A percentile compares a stretch with the other conserved stretches of the same genome.
Conservation (phyloP, 352 stramenopile species). For the Globisporangium irregulare region DNA sequence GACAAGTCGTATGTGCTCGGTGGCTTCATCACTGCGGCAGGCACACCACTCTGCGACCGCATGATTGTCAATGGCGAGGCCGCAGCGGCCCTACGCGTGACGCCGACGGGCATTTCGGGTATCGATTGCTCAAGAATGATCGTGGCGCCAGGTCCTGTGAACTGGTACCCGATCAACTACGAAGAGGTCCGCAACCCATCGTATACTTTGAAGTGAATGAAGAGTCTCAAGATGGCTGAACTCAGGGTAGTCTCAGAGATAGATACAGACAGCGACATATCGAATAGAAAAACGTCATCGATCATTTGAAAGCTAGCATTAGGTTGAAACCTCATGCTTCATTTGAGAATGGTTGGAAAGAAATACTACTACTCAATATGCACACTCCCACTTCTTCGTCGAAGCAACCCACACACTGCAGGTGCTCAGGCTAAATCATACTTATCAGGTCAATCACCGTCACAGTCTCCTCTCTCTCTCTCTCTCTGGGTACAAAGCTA, state of each 20-base stretch:
- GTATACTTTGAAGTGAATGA: slow-evolving; percentile 2
- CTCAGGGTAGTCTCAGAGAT: too few species aligned
- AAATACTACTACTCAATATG: too few species aligned
- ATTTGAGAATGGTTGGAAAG: too few species aligned
- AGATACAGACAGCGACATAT: too few species aligned
- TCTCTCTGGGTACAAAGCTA: background rate
- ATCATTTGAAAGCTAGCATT: too few species aligned
- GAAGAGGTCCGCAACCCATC: slow-evolving; percentile 7
- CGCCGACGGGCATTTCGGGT: background rate
- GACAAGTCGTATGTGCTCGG: background rate
- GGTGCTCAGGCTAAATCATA: background rate
- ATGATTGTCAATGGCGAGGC: background rate
- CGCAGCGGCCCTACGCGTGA: background rate
- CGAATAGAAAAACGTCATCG: too few species aligned
- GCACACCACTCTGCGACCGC: slow-evolving; percentile 9
- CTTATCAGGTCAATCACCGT: background rate
- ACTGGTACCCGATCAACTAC: slow-evolving; percentile 10
- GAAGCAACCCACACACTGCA: background rate
- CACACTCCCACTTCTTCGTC: background rate
- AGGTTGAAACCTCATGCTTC: too few species aligned
- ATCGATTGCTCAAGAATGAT: slow-evolving; percentile 10
- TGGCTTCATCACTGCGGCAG: background rate
- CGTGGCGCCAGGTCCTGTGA: background rate
- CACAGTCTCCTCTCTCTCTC: too few species aligned
- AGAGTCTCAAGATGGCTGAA: background rate